Conservation (phyloP, 2,329 filamentous ascomycete species). For the Dothideomycetidae sp. region DNA sequence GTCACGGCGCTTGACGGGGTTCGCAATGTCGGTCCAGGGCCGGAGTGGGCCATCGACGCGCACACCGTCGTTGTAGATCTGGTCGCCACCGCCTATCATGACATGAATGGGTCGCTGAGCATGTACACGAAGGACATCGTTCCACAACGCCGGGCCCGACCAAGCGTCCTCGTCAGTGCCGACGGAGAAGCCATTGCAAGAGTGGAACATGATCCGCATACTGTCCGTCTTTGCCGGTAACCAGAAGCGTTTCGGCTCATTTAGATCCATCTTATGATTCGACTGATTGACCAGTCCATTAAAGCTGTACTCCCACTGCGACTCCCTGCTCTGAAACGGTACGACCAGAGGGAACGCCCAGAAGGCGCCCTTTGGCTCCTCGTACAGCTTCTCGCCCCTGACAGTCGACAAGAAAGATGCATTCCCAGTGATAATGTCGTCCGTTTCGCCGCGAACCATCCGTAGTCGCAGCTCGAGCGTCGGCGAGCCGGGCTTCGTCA, state of each 20-base stretch:
- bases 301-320: conserved; percentile 66
- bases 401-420: conserved; percentile 21
- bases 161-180: conserved; percentile 49
- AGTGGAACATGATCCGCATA: conserved; percentile 57
- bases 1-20: conserved; percentile 45
- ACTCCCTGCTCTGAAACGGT: conserved; percentile 58
- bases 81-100: conserved; percentile 83
- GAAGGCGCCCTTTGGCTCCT: conserved; percentile 45
- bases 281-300: conserved; percentile 39
- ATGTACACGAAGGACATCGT: conserved; percentile 48
- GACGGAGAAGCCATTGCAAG: conserved; percentile 54
- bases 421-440: conserved; percentile 14
- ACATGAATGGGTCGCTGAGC: conserved; percentile 46
- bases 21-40: conserved; percentile 45
- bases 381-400: conserved; percentile 43
- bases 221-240: conserved; percentile 47
- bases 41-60: conserved; percentile 69
- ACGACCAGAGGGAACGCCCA: conserved; percentile 44
- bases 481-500: conserved; percentile 56
- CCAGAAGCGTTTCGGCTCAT: conserved; percentile 36
- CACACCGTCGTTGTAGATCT: conserved; percentile 66
- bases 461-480: conserved; percentile 47
- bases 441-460: conserved; percentile 32
- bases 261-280: conserved; percentile 3
- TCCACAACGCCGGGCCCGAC: conserved; percentile 47